Percentiles rank a stretch among this genome's conserved stretches.
Conservation (phyloP, 495 filamentous ascomycete genomes). For the Choiromyces venosus region DNA sequence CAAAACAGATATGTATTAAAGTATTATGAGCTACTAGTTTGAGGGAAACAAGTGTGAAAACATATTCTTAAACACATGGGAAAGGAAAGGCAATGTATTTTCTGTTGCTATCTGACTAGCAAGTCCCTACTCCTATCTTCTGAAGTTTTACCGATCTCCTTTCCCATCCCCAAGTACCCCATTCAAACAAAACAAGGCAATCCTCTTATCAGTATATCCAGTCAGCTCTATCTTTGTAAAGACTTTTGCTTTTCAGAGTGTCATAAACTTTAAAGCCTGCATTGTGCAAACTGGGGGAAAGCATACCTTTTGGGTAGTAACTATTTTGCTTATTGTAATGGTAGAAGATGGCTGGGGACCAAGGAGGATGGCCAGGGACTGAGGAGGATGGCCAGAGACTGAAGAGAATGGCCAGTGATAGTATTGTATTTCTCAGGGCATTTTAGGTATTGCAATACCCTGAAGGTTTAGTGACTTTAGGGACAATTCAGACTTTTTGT, state of each 20-base stretch:
- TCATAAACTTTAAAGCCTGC: not conserved
- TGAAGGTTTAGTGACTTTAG: too few species aligned
- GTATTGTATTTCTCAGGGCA: too few species aligned
- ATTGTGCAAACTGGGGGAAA: too few species aligned
- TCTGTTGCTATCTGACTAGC: not conserved
- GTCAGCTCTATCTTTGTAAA: not conserved
- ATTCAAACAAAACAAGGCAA: not conserved
- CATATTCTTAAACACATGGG: not conserved
- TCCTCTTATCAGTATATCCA: not conserved
- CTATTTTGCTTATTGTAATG: not conserved
- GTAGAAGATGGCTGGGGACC: too few species aligned
- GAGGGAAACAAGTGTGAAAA: not conserved
- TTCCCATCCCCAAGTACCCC: not conserved
- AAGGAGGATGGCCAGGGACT: too few species aligned
- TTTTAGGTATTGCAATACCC: too few species aligned
- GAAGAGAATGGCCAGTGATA: too few species aligned
- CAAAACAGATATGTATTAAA: not conserved
- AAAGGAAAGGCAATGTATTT: not conserved
- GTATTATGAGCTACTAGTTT: not conserved
- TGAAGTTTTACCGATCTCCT: not conserved
- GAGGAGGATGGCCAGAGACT: too few species aligned
- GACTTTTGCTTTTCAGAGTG: not conserved
- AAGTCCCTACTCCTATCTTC: not conserved
- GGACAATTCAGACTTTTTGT: too few species aligned
- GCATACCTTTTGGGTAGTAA: not conserved